Percentiles rank a stretch among this genome's conserved stretches.
These are phyloP conservation scores for Lotmaria passim DNA, from an alignment of 208 protist species.

Conservation along the genomic window DNA sequence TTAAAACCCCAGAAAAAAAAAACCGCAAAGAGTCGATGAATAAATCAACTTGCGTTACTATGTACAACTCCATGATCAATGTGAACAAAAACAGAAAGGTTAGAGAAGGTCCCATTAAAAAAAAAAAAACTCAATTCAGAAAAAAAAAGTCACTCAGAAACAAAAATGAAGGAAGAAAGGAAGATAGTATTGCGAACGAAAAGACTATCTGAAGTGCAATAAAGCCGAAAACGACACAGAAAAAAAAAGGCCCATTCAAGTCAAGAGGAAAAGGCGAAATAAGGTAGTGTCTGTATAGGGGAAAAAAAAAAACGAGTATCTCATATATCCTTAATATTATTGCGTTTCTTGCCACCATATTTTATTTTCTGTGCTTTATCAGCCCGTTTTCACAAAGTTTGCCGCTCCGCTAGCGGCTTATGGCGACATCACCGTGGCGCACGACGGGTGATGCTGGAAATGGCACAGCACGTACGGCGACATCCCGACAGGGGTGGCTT, in stretches of 20 bases:
- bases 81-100: background rate
- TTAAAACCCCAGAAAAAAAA: slow-evolving; percentile 7
- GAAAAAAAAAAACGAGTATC: too few relatives aligned
- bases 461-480: slow-evolving; percentile 34
- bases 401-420: too few relatives aligned
- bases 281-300: too few relatives aligned
- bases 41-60: background rate
- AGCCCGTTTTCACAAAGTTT: too few relatives aligned
- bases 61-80: slow-evolving; percentile 3
- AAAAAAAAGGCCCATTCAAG: too few relatives aligned
- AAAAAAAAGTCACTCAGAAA: too few relatives aligned
- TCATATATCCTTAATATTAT: slow-evolving; percentile 9
- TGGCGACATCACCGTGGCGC: slow-evolving; percentile 34
- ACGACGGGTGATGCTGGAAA: slow-evolving; percentile 30
- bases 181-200: background rate
- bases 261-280: background rate
- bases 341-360: background rate
- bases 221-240: too few relatives aligned
- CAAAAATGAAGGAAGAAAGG: background rate
- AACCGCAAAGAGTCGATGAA: slow-evolving; percentile 2
- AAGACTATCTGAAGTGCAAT: too few relatives aligned
- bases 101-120: too few relatives aligned
- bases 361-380: background rate
- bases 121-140: too few relatives aligned
- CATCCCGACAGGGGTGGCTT: slow-evolving; percentile 17